Base-by-base conservation (phyloP, 176 grass and related monocot genomes). In the Areca catechu region DNA sequence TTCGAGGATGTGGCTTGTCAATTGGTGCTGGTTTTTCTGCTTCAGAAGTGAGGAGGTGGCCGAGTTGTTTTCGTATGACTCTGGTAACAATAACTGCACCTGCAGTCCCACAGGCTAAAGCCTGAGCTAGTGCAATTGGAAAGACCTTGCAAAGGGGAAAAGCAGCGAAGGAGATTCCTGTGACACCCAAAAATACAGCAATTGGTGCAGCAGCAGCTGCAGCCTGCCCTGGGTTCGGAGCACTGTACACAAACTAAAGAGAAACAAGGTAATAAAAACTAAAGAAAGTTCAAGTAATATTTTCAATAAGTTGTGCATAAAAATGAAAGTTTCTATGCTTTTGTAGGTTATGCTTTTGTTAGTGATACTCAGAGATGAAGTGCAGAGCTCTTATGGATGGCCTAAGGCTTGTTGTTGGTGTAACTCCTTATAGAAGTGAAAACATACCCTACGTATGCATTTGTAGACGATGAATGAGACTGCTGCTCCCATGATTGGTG, bases 391-490 rank as follows among this genome's bases (percentile, higher is more conserved):
- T 9, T 34, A 34, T 34, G 0, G 27, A 43, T 43, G 34, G 10
- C 14, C 34, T 43, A 43, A 43, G 34, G 34, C 9, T 43, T 43
- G 9, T 12, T 43, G 34, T 12, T 2, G 7, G 34, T 43, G 2
- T 43, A 12, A 43, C 34, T 10, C 34, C 27, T 57, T 19, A 24
- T 49, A 54, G 63, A 49, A 50, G 61, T 4, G 25, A 61, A 58
- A 48, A 53, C 81, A 85, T 80, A 98, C 93, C 74, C 93, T 81
- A 22, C 93, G 81, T 52, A 98, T 98, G 62, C 86, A 83, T 73
- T 98, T 98, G 71, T 98, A 98, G 73, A 98, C 93, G 22, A 92
- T 16, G 80, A 98, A 98, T 48, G 93, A 92, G 58, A 58, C 83
- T 47, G 81, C 87, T 29, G 93, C 93, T 34, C 93, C 93, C 60